Base-by-base conservation (phyloP, 2,329 filamentous ascomycete genomes). In the Colletotrichum echinochloae region DNA sequence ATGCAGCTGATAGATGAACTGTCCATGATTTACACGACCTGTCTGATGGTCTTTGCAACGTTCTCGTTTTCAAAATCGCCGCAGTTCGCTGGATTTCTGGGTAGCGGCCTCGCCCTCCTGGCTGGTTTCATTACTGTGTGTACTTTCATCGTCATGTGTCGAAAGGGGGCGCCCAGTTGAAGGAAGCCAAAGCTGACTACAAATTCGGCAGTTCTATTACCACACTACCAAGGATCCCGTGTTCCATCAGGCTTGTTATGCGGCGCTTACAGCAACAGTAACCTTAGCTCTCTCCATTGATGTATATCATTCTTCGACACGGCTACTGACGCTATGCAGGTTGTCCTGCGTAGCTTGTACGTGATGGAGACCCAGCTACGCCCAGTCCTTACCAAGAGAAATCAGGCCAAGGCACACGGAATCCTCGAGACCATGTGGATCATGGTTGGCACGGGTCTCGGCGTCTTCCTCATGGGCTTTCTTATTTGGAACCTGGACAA, bases 211-310 rank as follows among this genome's bases (percentile, higher is more conserved):
- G 66, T 60, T 79, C 4, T 83, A 83, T 79, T 97, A 97, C 80
- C 92, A 94, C 77, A 89, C 93, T 72, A 89, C 94, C 20, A 93
- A 95, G 77, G 91, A 97, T 73, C 93, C 94, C 0, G 84, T 89
- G 1, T 97, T 97, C 79, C 94, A 97, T 81, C 93, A 97, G 78
- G 90, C 89, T 71, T 91, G 91, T 5, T 97, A 94, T 75, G 92
- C 90, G 1, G 77, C 92, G 4, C 82, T 97, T 52, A 96, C 93
- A 0, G 86, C 86, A 6, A 84, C 90, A 51, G 71, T 72, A 30
- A 51, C 9, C 20, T 4, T 5, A 3, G 5, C 33, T 20, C 8
- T 44, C 16, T 20, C 35, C 18, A 8, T 33, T 6, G 5, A n/a
- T 35, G n/a, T 11, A 9, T 4, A 28, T 20, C 20, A 1, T 26